phyloP scores from a whole-genome alignment of 306 rosid genomes.

The Ochetophila trinervis region DNA sequence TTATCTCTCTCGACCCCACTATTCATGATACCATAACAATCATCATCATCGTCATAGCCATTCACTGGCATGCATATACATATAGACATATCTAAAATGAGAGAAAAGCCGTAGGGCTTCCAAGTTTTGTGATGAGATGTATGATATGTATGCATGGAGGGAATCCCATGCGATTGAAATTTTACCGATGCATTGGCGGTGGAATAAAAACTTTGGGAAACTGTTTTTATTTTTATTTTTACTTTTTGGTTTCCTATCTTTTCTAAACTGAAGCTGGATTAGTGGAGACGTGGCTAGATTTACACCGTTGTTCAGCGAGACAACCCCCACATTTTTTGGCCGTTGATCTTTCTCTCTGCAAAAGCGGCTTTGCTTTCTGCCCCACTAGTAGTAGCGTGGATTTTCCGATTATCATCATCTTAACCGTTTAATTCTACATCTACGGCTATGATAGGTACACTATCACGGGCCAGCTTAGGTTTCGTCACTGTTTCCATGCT shows the following conservation, averaged over 20 bases:
- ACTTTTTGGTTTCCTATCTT: neutral
- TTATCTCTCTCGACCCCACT: neutral
- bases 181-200: no score
- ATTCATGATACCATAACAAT: neutral
- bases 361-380: constrained; percentile 26
- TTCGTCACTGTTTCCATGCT: neutral
- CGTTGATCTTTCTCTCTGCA: constrained; percentile 19
- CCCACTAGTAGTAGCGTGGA: constrained; percentile 9
- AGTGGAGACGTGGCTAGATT: constrained; percentile 25
- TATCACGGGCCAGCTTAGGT: neutral
- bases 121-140: neutral
- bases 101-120: no score
- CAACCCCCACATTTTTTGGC: constrained; percentile 15
- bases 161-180: no score
- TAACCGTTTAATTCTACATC: neutral
- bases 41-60: constrained; percentile 11
- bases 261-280: neutral
- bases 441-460: constrained; percentile 32
- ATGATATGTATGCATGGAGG: neutral
- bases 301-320: neutral
- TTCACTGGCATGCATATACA: no score
- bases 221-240: neutral
- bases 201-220: no score
- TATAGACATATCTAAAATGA: no score
- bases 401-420: constrained; percentile 4